Evolutionary conservation across 2,329 filamentous ascomycete species (phyloP).

Genomic region (Pestalotiopsis fici): DNA sequence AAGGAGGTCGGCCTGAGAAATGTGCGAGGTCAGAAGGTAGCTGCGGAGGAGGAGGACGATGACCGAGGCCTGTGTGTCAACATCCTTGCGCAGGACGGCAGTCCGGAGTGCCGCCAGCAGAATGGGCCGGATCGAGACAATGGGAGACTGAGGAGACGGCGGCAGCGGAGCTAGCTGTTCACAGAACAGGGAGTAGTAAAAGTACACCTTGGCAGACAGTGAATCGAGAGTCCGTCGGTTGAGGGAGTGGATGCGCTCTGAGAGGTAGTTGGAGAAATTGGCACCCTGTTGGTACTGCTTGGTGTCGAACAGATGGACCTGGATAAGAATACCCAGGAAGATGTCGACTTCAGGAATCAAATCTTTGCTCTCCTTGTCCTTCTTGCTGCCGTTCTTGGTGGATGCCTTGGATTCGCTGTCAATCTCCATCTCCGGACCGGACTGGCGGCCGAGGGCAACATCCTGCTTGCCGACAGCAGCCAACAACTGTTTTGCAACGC

Average conservation of each 20-base stretch:
- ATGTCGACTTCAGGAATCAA: slow-evolving; percentile 84
- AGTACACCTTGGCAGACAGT: slow-evolving; percentile 93
- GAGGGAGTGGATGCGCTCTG: slow-evolving; percentile 81
- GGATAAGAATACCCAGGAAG: slow-evolving; percentile 81
- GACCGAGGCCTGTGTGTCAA: slow-evolving; percentile 94
- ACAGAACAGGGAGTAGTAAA: slow-evolving; percentile 95
- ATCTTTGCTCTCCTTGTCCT: slow-evolving; percentile 66
- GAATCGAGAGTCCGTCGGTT: slow-evolving; percentile 95
- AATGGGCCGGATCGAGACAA: slow-evolving; percentile 82
- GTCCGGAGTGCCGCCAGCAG: slow-evolving; percentile 88
- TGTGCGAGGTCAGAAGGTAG: slow-evolving; percentile 94
- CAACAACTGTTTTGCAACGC: slow-evolving; percentile 70
- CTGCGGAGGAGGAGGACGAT: slow-evolving; percentile 94
- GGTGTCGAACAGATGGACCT: slow-evolving; percentile 87
- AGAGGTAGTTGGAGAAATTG: slow-evolving; percentile 80
- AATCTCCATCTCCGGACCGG: slow-evolving; percentile 70
- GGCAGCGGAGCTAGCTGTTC: slow-evolving; percentile 87
- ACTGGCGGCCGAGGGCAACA: slow-evolving; percentile 60
- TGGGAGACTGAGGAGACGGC: slow-evolving; percentile 83
- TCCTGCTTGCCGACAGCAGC: slow-evolving; percentile 68
- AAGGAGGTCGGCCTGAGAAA: slow-evolving; percentile 92
- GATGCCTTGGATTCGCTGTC: slow-evolving; percentile 60
- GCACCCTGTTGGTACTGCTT: slow-evolving; percentile 80
- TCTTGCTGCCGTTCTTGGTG: slow-evolving; percentile 60
- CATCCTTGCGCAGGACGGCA: slow-evolving; percentile 94